Evolutionary conservation across 371 early-diverging fungal genomes (phyloP), one percentile per base, ranked within the genome.

Genomic region (Furculomyces boomerangus): DNA sequence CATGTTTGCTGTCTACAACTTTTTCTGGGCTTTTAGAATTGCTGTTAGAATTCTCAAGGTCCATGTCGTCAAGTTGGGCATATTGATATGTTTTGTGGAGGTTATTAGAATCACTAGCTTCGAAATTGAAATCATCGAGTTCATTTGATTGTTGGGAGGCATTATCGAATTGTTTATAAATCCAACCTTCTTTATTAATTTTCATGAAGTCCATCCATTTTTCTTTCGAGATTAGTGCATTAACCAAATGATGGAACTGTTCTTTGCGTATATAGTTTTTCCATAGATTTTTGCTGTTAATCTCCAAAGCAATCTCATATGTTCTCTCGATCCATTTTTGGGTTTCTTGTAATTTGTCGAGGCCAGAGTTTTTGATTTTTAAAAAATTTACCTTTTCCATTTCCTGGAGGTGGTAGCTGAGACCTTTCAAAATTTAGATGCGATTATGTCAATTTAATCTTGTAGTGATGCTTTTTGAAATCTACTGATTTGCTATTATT

Each of bases 141-240:
- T 5, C 3, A 20, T 20, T 35, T 20, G 3, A 18, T 25, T 5
- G 25, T n/a, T 14, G 20, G 3, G 24, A 20, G 20, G 22, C 13
- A 39, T 25, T 28, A 10, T 2, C 43, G n/a, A 35, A 35, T 40
- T n/a, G n/a, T 2, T 27, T 22, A n/a, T 13, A 35, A 10, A 32
- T 25, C 55, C 55, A 55, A 2, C 22, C 55, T 51, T 55, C 40
- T 30, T 32, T 49, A 25, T 47, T 20, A 29, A 48, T 26, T 8
- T n/a, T 31, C 31, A 69, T 69, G 35, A 67, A 69, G 10, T 54
- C 51, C 14, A 5, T 24, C 70, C 70, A 69, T n/a, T 59, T 59
- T 52, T 61, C 69, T 18, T 22, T 55, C 14, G 61, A 52, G 49
- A 55, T 56, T 16, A 69, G 53, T 2, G 64, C 64, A 22, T 54